Conservation (phyloP, 805 yeast species). For the Hanseniaspora taiwanica region DNA sequence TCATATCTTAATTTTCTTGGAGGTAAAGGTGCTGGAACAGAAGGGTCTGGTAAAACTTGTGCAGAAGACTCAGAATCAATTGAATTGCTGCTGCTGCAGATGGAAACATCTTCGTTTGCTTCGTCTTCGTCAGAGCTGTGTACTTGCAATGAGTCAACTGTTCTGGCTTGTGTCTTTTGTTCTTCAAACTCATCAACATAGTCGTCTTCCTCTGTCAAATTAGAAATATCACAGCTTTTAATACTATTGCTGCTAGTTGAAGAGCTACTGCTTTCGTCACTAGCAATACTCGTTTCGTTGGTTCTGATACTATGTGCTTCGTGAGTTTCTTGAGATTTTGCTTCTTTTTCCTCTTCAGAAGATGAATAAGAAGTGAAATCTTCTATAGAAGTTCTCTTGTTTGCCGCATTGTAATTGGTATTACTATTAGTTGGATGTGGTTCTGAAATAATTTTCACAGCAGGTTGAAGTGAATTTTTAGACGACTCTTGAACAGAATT, state of each 20-base stretch:
- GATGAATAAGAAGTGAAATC: no score
- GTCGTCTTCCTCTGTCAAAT: background rate
- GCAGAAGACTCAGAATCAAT: background rate
- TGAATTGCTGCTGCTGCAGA: background rate
- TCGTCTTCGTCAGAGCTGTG: background rate
- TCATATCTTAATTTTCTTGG: conserved; percentile 24
- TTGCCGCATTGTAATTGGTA: no score
- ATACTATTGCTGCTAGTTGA: background rate
- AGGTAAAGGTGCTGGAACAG: conserved; percentile 12
- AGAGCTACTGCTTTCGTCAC: background rate
- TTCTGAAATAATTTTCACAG: background rate
- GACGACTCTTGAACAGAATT: no score
- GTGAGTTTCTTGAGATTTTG: background rate
- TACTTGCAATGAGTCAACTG: background rate
- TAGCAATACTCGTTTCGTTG: background rate
- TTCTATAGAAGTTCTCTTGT: no score
- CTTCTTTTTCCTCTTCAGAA: no score
- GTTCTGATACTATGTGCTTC: conserved; percentile 1
- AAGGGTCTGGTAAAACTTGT: background rate
- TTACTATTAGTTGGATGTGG: no score
- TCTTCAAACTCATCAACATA: background rate
- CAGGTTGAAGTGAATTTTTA: background rate
- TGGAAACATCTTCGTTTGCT: no score
- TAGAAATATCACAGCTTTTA: background rate
- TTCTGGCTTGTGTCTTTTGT: background rate